These are phyloP conservation scores for Trametes punicea DNA, from an alignment of 768 basidiomycete genomes.

Conservation along the genomic window DNA sequence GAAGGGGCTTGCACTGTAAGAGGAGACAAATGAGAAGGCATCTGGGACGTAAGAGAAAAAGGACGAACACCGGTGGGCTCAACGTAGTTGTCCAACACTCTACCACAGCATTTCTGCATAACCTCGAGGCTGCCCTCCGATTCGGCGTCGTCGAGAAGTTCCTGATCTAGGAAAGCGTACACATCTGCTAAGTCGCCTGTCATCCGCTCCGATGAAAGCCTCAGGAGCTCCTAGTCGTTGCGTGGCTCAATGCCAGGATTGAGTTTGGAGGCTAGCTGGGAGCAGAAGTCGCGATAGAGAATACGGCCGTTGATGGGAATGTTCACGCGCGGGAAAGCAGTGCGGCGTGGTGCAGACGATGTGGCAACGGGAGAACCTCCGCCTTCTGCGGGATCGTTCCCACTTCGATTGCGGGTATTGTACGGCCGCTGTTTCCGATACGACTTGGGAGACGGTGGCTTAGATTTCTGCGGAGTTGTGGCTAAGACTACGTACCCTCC, in stretches of 20 bases:
- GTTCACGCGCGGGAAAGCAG: background rate
- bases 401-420: background rate
- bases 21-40: background rate
- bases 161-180: background rate
- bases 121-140: background rate
- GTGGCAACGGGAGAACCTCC: background rate
- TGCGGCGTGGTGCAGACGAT: background rate
- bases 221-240: background rate
- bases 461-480: background rate
- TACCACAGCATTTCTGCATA: no score
- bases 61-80: background rate
- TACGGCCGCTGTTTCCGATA: background rate
- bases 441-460: background rate
- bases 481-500: background rate
- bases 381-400: background rate
- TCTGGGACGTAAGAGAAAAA: background rate
- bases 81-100: background rate
- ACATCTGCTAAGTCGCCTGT: background rate
- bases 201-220: background rate
- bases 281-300: background rate
- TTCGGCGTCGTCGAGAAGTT: background rate
- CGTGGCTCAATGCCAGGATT: background rate
- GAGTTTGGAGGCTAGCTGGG: background rate
- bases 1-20: background rate
- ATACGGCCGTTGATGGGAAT: background rate